Percentiles rank a stretch among this genome's conserved stretches.
phyloP scores from a whole-genome alignment of 768 basidiomycete genomes.

The Hygrophorus pudorinus region DNA sequence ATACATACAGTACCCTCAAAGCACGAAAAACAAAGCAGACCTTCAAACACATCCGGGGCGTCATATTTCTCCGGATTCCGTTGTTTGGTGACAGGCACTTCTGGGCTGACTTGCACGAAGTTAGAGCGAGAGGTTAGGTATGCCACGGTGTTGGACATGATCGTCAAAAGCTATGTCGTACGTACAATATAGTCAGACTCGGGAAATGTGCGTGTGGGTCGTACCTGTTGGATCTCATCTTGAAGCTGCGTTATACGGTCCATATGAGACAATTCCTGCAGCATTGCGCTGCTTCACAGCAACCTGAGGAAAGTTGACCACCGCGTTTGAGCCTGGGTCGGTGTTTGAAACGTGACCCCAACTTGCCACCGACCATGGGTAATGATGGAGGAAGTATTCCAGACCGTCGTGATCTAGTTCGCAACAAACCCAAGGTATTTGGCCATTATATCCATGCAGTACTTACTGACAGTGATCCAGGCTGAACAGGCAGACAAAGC shows the following conservation, averaged over 20 bases:
- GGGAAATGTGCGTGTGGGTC: conserved; percentile 7
- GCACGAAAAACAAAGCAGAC: conserved; percentile 23
- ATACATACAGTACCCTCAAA: not conserved
- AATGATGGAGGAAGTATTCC: conserved; percentile 88
- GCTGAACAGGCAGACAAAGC: conserved; percentile 87
- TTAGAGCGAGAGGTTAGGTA: conserved; percentile 72
- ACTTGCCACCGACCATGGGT: conserved; percentile 45
- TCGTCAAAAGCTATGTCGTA: conserved; percentile 57
- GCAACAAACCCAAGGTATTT: conserved; percentile 58
- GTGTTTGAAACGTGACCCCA: too few relatives aligned
- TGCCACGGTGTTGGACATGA: conserved; percentile 75
- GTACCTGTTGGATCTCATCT: conserved; percentile 85
- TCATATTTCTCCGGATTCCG: conserved; percentile 67
- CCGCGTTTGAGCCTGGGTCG: too few relatives aligned
- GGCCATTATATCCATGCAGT: not conserved
- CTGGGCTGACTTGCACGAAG: conserved; percentile 68
- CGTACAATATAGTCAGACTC: not conserved
- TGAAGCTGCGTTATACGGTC: conserved; percentile 93
- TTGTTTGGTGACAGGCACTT: conserved; percentile 79
- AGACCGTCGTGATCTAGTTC: conserved; percentile 71
- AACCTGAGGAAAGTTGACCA: not conserved
- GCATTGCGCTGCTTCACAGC: conserved; percentile 57
- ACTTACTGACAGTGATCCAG: conserved; percentile 19
- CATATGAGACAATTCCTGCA: conserved; percentile 89
- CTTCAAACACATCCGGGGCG: conserved; percentile 64